Conservation (phyloP, 176 grass and related monocot genomes). For the Triticum urartu region DNA sequence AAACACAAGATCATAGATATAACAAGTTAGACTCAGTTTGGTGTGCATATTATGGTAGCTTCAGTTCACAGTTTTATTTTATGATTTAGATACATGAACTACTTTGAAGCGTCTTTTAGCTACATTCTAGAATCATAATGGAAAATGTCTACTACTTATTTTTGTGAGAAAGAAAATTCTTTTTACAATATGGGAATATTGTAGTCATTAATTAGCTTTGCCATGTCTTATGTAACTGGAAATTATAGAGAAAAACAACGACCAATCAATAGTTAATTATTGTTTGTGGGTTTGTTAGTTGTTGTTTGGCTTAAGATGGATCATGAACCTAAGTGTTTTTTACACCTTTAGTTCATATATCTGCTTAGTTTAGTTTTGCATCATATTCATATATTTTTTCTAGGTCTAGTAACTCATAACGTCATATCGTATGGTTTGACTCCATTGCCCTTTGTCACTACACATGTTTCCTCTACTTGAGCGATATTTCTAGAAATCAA, state of each 20-base stretch:
- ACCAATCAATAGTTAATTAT: no score
- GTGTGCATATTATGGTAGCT: background rate
- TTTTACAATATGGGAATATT: no score
- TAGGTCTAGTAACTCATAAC: background rate
- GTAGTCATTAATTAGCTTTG: no score
- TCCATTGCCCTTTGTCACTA: background rate
- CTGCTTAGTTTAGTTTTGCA: background rate
- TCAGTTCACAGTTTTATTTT: background rate
- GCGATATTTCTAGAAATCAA: background rate
- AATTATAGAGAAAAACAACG: no score
- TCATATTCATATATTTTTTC: background rate
- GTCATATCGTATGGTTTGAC: background rate
- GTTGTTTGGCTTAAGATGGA: no score
- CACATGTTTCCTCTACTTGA: background rate
- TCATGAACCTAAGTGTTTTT: background rate
- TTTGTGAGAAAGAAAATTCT: no score
- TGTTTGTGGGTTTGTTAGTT: no score
- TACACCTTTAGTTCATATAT: background rate
- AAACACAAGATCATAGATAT: background rate
- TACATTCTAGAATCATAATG: no score
- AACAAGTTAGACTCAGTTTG: background rate
- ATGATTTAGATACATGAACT: background rate
- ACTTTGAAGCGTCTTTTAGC: background rate
- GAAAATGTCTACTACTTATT: no score
- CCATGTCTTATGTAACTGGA: no score